Evolutionary conservation across 345 rosid species (phyloP).

Genomic region (Combretum micranthum): DNA sequence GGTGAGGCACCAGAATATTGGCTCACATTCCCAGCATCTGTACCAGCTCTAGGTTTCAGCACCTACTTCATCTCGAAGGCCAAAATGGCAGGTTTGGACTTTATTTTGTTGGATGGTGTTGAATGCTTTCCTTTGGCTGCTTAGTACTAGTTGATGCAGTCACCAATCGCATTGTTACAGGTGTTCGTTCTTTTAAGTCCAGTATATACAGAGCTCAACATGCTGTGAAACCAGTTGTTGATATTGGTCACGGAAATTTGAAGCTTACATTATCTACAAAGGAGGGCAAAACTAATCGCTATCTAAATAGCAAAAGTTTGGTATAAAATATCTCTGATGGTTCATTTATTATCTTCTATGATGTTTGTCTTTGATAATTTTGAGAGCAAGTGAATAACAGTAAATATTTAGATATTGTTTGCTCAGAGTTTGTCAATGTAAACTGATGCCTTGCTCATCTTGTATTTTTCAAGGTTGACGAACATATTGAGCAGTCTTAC

Average conservation of each 20-base stretch:
- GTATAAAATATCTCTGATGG: slow-evolving; percentile 32
- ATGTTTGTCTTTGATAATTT: background rate
- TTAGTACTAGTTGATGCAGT: no score
- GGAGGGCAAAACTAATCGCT: slow-evolving; percentile 33
- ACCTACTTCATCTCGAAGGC: slow-evolving; percentile 64
- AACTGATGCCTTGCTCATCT: slow-evolving; percentile 11
- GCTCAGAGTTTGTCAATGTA: background rate
- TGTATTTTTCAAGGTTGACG: slow-evolving; percentile 48
- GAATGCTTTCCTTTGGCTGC: slow-evolving; percentile 12
- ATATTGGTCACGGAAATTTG: slow-evolving; percentile 66
- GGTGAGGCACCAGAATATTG: slow-evolving; percentile 58
- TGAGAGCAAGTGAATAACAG: background rate
- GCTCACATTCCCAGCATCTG: slow-evolving; percentile 75
- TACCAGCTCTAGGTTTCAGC: slow-evolving; percentile 89
- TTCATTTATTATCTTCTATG: slow-evolving; percentile 1
- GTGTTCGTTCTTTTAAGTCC: slow-evolving; percentile 45
- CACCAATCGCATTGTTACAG: slow-evolving; percentile 35
- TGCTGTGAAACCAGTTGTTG: slow-evolving; percentile 34
- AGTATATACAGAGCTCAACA: slow-evolving; percentile 33
- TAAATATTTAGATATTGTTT: no score
- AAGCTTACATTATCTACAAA: slow-evolving; percentile 55
- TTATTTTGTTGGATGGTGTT: slow-evolving; percentile 3
- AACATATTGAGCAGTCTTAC: slow-evolving; percentile 56
- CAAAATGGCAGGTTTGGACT: slow-evolving; percentile 47
- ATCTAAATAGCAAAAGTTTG: slow-evolving; percentile 47